Evolutionary conservation across 768 basidiomycete species (phyloP), one percentile per base, ranked within the genome.

Genomic region (Rhodosporidiobolus odoratus): DNA sequence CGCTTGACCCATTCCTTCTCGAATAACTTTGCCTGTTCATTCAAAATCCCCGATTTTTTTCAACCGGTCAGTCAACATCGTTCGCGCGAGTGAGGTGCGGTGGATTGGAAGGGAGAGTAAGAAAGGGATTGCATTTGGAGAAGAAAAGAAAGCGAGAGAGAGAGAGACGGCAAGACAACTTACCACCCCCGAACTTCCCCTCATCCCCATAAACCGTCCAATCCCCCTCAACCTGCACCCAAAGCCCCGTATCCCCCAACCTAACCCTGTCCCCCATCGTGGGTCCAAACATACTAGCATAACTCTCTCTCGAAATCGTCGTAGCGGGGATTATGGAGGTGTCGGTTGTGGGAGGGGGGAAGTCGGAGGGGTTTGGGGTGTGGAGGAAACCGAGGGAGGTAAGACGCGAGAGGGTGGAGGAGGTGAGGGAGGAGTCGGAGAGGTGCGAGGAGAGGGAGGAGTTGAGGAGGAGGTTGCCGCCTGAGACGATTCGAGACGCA

Each of bases 1-100:
- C 0, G 88, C 88, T 78, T 98, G 94, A 13, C 94, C 96, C 90
- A 96, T 95, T 9, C 96, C 96, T 76, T 98, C 96, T 32, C 95
- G 88, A 61, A 98, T 90, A 2, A 88, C 85, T 81, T 98, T 97
- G 25, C 93, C 91, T 91, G 71, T 10, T 21, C 38, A n/a, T n/a
- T n/a, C n/a, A n/a, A n/a, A n/a, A n/a, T n/a, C n/a, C n/a, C n/a
- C n/a, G n/a, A n/a, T n/a, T n/a, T n/a, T n/a, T n/a, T n/a, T n/a
- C n/a, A n/a, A n/a, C n/a, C n/a, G n/a, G n/a, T n/a, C n/a, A n/a
- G n/a, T n/a, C n/a, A n/a, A n/a, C n/a, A n/a, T n/a, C n/a, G n/a
- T n/a, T n/a, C n/a, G n/a, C 12, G 43, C 43, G 43, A 23, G 43
- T 13, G 43, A 30, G 0, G 35, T 25, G 9, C n/a, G 27, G 40